A percentile compares a stretch with the other conserved stretches of the same genome.
phyloP scores from a whole-genome alignment of 2,329 filamentous ascomycete species.

The Alternaria burnsii region DNA sequence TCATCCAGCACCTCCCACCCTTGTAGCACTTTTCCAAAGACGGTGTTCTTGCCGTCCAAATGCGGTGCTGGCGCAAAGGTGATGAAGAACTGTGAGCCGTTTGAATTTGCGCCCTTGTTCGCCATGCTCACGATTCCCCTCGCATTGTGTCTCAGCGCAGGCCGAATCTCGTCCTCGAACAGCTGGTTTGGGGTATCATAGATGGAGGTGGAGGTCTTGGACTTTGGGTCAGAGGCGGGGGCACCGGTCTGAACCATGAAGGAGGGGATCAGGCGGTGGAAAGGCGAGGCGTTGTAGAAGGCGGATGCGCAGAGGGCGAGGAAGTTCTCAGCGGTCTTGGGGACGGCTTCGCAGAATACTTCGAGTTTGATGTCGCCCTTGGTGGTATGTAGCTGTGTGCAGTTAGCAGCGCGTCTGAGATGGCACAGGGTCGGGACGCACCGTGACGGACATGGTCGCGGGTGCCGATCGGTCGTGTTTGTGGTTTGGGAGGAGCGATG shows the following conservation, averaged over 20 bases:
- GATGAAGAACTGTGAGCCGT: constrained; percentile 84
- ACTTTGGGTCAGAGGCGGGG: constrained; percentile 58
- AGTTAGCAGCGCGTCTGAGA: not conserved
- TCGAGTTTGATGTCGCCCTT: constrained; percentile 93
- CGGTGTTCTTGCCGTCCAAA: constrained; percentile 83
- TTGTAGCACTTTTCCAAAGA: constrained; percentile 76
- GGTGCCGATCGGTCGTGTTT: constrained; percentile 22
- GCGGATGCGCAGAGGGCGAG: constrained; percentile 82
- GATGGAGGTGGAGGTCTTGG: constrained; percentile 75
- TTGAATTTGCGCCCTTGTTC: constrained; percentile 77
- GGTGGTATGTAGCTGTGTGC: constrained; percentile 75
- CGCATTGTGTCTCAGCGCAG: constrained; percentile 71
- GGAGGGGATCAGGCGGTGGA: constrained; percentile 80
- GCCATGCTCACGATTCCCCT: constrained; percentile 80
- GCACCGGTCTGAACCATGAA: constrained; percentile 85
- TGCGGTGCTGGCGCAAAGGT: constrained; percentile 80
- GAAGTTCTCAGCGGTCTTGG: constrained; percentile 93
- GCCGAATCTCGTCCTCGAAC: constrained; percentile 84
- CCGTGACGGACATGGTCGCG: constrained; percentile 58
- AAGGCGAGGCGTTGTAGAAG: constrained; percentile 78
- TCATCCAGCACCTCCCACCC: constrained; percentile 70
- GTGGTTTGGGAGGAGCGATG: constrained; percentile 9
- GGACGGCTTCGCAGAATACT: constrained; percentile 93
- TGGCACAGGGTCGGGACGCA: constrained; percentile 29
- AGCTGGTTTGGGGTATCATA: constrained; percentile 61